Conservation (phyloP, 345 rosid species). For the Noccaea caerulescens region DNA sequence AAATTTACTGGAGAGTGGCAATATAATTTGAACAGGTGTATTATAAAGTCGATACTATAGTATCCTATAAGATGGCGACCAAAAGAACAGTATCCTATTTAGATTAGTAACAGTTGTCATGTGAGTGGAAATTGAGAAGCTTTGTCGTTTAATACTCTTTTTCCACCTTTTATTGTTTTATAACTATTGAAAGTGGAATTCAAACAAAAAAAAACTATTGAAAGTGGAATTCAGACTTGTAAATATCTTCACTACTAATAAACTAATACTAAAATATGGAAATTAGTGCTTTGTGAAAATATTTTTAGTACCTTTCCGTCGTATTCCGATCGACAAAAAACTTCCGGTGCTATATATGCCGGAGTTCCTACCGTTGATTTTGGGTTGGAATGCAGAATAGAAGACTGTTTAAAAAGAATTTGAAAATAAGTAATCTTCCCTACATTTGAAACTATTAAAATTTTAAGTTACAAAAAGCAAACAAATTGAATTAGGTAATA, state of each 20-base stretch:
- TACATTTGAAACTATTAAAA: background rate
- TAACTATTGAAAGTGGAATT: conserved; percentile 34
- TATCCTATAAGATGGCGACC: conserved; percentile 19
- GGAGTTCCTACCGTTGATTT: conserved; percentile 99
- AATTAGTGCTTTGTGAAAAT: background rate
- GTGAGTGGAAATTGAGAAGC: conserved; percentile 31
- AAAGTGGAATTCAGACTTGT: conserved; percentile 32
- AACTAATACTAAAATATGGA: background rate
- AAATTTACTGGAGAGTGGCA: background rate
- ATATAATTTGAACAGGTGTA: background rate
- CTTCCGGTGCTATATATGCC: conserved; percentile 99
- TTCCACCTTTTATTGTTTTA: conserved; percentile 39
- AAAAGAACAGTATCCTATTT: conserved; percentile 7
- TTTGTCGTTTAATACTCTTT: conserved; percentile 38
- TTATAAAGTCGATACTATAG: conserved; percentile 22
- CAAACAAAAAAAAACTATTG: conserved; percentile 9
- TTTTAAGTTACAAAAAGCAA: background rate
- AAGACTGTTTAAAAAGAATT: conserved; percentile 53
- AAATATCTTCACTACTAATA: conserved; percentile 29
- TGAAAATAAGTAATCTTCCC: background rate
- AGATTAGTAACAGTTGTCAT: conserved; percentile 31
- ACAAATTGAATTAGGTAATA: background rate
- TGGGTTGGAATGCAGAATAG: conserved; percentile 89
- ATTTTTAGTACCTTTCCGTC: conserved; percentile 79
- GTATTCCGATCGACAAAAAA: conserved; percentile 70